Evolutionary conservation across 1,139 yeast genomes (phyloP), one percentile per base, ranked within the genome.

Genomic region (Wickerhamomyces sp.): DNA sequence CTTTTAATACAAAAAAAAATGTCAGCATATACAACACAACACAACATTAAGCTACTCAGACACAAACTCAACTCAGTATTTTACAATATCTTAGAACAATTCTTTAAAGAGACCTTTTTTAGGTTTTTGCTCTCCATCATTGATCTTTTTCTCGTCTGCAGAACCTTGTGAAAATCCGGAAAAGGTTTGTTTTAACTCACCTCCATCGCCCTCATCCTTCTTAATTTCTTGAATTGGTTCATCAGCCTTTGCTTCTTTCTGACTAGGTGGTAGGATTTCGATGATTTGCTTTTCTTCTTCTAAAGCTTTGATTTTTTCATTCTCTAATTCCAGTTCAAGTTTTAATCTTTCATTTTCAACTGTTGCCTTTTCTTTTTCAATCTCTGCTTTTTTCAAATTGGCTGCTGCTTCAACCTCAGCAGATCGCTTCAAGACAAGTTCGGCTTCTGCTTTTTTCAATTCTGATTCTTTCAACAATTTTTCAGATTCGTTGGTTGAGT

Each of bases 131-230:
- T 46, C 47, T 30, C 42, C 47, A n/a, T 44, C 44, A n/a, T 33
- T 41, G 7, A 39, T 36, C 25, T 42, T 47, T 37, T 41, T 44
- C 19, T 45, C 48, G 20, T 45, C 52, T 14, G 42, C 44, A 2
- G 68, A 65, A 25, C 70, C 70, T 50, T 67, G 70, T 14, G 67
- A 62, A 48, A 67, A 67, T 2, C 67, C 68, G 22, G 66, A 57
- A 43, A 67, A 67, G 2, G 68, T 64, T 35, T 51, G 54, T 37
- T 56, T 52, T 36, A 58, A 41, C 27, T 53, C 63, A 32, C 49
- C 49, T n/a, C 47, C 57, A 21, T 40, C 57, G 37, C 20, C 33
- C 28, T 42, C 43, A 17, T 33, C 42, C 35, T 44, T n/a, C n/a
- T n/a, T n/a, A n/a, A 14, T 48, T 31, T 42, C 38, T 20, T 37